These are phyloP conservation scores for Penicillium sp. DNA, from an alignment of 2,329 filamentous ascomycete species.

Conservation along the genomic window DNA sequence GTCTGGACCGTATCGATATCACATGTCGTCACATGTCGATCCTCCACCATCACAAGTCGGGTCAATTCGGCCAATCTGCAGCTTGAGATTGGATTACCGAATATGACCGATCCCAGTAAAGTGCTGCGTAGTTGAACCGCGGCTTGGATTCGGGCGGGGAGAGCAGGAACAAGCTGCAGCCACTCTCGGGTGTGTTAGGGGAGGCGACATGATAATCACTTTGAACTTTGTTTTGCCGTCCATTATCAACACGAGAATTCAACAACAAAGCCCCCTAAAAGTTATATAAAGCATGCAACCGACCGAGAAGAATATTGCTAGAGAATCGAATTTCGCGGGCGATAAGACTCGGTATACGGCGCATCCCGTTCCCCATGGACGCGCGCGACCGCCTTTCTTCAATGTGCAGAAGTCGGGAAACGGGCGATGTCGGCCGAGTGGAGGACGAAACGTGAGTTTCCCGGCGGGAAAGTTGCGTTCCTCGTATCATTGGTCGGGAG, in stretches of 20 bases:
- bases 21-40: slow-evolving; percentile 17
- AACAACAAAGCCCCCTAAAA: background rate
- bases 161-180: slow-evolving; percentile 5
- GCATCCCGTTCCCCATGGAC: background rate
- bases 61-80: slow-evolving; percentile 6
- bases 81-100: slow-evolving; percentile 2
- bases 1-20: background rate
- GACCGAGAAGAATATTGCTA: background rate
- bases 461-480: slow-evolving; percentile 20
- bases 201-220: background rate
- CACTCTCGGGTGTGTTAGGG: slow-evolving; percentile 16
- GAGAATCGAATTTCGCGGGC: slow-evolving; percentile 3
- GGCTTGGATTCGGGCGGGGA: slow-evolving; percentile 19
- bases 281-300: slow-evolving; percentile 13
- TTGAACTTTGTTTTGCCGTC: slow-evolving; percentile 9
- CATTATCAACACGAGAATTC: background rate
- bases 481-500: background rate
- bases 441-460: slow-evolving; percentile 15
- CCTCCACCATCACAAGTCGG: slow-evolving; percentile 16
- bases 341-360: slow-evolving; percentile 22
- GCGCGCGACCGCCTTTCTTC: background rate
- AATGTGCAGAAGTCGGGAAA: slow-evolving; percentile 10
- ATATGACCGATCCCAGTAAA: background rate
- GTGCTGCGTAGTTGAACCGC: slow-evolving; percentile 7
- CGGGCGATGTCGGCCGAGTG: slow-evolving; percentile 26